Percentiles rank a stretch among this genome's conserved stretches.
phyloP scores from a whole-genome alignment of 176 grass and related monocot species.

The Carex parvula region DNA sequence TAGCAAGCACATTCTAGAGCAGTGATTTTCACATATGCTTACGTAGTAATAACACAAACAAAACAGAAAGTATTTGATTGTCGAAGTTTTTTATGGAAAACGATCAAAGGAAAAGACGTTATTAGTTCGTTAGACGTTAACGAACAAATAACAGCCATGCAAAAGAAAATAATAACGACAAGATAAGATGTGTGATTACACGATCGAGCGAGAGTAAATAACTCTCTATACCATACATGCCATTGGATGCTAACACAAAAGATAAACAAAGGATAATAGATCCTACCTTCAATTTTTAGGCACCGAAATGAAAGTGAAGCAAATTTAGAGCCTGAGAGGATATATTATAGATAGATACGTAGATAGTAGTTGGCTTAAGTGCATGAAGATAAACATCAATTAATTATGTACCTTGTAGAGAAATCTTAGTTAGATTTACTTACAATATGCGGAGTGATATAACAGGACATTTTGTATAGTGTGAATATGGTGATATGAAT shows the following conservation, averaged over 20 bases:
- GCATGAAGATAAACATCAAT: conserved; percentile 12
- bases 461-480: not conserved
- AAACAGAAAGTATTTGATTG: no score
- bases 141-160: not conserved
- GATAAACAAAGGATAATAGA: not conserved
- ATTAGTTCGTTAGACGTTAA: not conserved
- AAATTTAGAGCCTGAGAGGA: not conserved
- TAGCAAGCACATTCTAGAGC: not conserved
- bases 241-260: not conserved
- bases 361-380: not conserved
- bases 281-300: conserved; percentile 24
- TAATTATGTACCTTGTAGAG: not conserved
- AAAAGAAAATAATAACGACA: not conserved
- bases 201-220: not conserved
- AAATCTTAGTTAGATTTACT: conserved; percentile 16
- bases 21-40: not conserved
- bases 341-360: conserved; percentile 10
- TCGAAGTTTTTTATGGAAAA: not conserved
- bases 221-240: not conserved
- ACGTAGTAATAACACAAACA: not conserved
- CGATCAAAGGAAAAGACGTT: not conserved
- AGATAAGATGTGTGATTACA: not conserved
- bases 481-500: conserved; percentile 5
- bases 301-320: not conserved
- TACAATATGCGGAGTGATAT: not conserved